These are phyloP conservation scores for Acacia concinna DNA, from an alignment of 331 rosid species.

Conservation along the genomic window DNA sequence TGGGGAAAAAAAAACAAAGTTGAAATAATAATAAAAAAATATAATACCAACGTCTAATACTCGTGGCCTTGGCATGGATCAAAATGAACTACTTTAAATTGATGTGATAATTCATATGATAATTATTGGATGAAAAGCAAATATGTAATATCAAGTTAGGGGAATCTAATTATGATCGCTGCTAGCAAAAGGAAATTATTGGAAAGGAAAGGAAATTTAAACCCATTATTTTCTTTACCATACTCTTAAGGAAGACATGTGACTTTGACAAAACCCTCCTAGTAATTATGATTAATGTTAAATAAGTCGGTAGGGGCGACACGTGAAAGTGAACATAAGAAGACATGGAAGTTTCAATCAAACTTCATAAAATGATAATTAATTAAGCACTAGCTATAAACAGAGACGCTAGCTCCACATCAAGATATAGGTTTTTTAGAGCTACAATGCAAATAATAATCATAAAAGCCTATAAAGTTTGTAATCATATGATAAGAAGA, in stretches of 20 bases:
- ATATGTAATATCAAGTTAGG: neutral
- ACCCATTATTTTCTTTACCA: conserved; percentile 9
- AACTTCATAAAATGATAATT: conserved; percentile 23
- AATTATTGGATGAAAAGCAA: conserved; percentile 29
- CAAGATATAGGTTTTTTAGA: conserved; percentile 34
- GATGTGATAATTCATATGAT: neutral
- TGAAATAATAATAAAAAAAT: neutral
- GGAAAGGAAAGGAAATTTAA: neutral
- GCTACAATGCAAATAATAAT: conserved; percentile 28
- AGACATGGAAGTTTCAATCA: conserved; percentile 46
- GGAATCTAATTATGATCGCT: conserved; percentile 39
- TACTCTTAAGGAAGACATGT: conserved; percentile 1
- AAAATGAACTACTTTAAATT: neutral
- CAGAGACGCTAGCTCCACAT: conserved; percentile 16
- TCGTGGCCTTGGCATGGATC: neutral
- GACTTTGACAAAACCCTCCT: conserved; percentile 36
- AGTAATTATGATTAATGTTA: conserved; percentile 39
- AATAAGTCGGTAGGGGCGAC: conserved; percentile 30
- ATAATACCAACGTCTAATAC: neutral
- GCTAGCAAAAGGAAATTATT: conserved; percentile 27
- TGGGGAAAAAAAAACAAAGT: too few species aligned
- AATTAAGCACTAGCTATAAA: neutral
- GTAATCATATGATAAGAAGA: conserved; percentile 25
- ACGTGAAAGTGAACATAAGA: conserved; percentile 37
- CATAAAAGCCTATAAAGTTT: conserved; percentile 34